Base-by-base conservation (phyloP, 345 rosid genomes). In the Lepidium sativum region DNA sequence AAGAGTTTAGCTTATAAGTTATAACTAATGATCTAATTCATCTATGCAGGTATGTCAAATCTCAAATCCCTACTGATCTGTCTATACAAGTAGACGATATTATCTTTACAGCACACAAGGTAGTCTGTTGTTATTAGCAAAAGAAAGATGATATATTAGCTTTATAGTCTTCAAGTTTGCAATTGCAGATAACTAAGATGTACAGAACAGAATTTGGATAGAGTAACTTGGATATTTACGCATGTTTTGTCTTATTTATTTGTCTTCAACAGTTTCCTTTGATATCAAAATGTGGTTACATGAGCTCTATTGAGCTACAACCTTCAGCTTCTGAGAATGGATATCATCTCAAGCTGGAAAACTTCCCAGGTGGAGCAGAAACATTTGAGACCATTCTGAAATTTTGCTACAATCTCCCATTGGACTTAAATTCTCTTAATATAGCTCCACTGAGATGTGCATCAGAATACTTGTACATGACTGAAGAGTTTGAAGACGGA, bases 221-320 rank as follows among this genome's bases (percentile, higher is more conserved):
- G 15, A 54, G 6, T 33, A 35, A 12, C 15, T 58, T 38, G 63
- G 21, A 60, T 8, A 21, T 18, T 35, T 20, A 39, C n/a, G 6
- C 48, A 39, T 39, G 13, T 65, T 45, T 45, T 58, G 18, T 20
- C 51, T 48, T 16, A 13, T 33, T 62, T 29, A 52, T 64, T 59
- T 43, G 59, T 40, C 57, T 71, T 74, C 23, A 71, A 68, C 91
- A 92, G 95, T 84, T 77, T 77, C 96, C 91, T 48, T 67, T 85
- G 88, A 76, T 83, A 78, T 83, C 97, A 17, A 89, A 89, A 77
- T 79, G 96, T 73, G 92, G 96, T 65, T 87, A 89, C 78, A 72
- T 89, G 39, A 77, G 85, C 64, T 84, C 55, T 34, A 66, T 77
- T 54, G 91, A 85, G 67, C 79, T 87, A 69, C 88, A 84, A 37